These are phyloP conservation scores for Tetramitus jugosus DNA, from an alignment of 208 protist genomes.

Conservation along the genomic window DNA sequence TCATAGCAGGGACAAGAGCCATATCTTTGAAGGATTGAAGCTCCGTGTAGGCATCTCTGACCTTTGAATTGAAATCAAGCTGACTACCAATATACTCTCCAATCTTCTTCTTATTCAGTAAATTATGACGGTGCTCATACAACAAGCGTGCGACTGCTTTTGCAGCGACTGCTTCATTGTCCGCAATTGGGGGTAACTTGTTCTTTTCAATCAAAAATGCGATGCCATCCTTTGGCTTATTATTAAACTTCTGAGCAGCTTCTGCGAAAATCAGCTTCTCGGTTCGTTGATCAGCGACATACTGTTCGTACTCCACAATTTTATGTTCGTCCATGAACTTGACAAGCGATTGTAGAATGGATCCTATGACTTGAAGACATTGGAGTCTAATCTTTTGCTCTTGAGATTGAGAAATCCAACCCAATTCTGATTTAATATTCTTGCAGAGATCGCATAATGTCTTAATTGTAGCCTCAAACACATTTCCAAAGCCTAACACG, in stretches of 20 bases:
- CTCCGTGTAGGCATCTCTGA: constrained; percentile 53
- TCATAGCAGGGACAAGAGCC: constrained; percentile 39
- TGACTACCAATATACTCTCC: constrained; percentile 59
- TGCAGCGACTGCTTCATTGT: constrained; percentile 21
- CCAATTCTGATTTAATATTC: not conserved
- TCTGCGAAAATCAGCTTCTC: constrained; percentile 4
- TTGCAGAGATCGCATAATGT: not conserved
- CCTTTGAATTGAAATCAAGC: too few species aligned
- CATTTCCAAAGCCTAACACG: constrained; percentile 32
- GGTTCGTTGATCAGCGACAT: constrained; percentile 14
- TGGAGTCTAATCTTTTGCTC: not conserved
- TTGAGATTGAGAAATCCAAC: constrained; percentile 2
- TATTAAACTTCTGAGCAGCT: not conserved
- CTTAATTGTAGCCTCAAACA: constrained; percentile 12
- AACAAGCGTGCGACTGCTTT: constrained; percentile 25
- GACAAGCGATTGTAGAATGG: not conserved
- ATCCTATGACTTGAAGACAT: not conserved
- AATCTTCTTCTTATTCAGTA: constrained; percentile 45
- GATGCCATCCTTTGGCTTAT: constrained; percentile 10
- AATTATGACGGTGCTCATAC: too few species aligned
- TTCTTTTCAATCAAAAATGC: not conserved
- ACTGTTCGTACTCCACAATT: not conserved
- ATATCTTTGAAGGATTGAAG: constrained; percentile 28
- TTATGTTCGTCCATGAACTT: not conserved
- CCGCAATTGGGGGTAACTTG: not conserved